Conservation (phyloP, 805 yeast genomes). For the Clavispora asparagi region DNA sequence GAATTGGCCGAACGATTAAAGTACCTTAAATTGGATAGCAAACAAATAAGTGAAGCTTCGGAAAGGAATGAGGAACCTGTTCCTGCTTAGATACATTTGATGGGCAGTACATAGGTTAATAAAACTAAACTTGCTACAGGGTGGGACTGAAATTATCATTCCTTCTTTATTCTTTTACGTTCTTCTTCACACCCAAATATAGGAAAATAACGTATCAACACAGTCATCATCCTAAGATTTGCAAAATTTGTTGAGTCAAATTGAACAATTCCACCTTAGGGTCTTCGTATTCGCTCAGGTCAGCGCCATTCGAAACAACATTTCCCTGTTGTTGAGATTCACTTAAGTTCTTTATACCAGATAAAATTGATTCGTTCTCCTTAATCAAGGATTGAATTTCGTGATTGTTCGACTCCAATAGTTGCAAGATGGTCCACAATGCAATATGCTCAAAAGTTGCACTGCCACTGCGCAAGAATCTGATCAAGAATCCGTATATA, state of each 20-base stretch:
- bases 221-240: conserved; percentile 34
- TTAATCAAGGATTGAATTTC: conserved; percentile 54
- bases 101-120: not conserved
- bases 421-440: conserved; percentile 90
- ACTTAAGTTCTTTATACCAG: conserved; percentile 48
- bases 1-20: not conserved
- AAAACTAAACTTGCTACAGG: not conserved
- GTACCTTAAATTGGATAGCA: not conserved
- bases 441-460: conserved; percentile 98
- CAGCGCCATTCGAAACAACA: conserved; percentile 5
- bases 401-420: conserved; percentile 78
- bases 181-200: not conserved
- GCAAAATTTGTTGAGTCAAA: conserved; percentile 63
- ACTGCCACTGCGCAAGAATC: conserved; percentile 78
- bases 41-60: not conserved
- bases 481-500: conserved; percentile 71
- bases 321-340: conserved; percentile 31
- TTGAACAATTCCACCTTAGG: conserved; percentile 62
- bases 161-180: not conserved
- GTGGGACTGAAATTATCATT: not conserved
- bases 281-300: conserved; percentile 46
- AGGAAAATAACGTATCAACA: too few species aligned
- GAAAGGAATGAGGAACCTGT: not conserved
- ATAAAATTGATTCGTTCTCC: conserved; percentile 48
- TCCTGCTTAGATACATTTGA: not conserved